A percentile compares a stretch with the other conserved stretches of the same genome.
Conservation (phyloP, 768 basidiomycete species). For the Tulasnella sp. region DNA sequence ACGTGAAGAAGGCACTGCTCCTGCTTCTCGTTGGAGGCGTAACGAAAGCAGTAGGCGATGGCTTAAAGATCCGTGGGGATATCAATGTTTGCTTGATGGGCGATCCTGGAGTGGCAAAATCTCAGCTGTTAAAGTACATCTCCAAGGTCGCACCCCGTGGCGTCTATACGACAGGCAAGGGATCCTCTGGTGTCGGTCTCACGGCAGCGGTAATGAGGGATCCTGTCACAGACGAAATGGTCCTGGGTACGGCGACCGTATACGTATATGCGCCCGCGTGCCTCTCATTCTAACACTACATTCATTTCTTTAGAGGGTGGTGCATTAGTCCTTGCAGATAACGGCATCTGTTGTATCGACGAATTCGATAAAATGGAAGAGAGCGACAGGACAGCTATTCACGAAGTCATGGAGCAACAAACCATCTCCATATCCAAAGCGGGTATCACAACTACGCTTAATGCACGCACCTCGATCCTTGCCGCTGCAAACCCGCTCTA, state of each 20-base stretch:
- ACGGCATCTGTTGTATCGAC: slow-evolving; percentile 98
- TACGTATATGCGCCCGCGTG: too few species aligned
- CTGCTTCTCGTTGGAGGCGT: slow-evolving; percentile 91
- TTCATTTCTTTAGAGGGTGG: slow-evolving; percentile 68
- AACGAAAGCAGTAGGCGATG: slow-evolving; percentile 89
- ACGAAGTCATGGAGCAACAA: slow-evolving; percentile 99
- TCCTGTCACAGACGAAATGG: slow-evolving; percentile 99
- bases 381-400: slow-evolving; percentile 91
- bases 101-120: slow-evolving; percentile 98
- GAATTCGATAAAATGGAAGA: slow-evolving; percentile 99
- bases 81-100: slow-evolving; percentile 98
- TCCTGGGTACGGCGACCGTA: slow-evolving; percentile 87
- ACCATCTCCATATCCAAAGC: slow-evolving; percentile 99
- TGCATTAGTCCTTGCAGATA: slow-evolving; percentile 96
- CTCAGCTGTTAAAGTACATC: slow-evolving; percentile 93
- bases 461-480: slow-evolving; percentile 93
- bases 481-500: slow-evolving; percentile 97
- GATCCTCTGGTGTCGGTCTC: slow-evolving; percentile 95
- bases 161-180: slow-evolving; percentile 96
- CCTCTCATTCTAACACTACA: not conserved
- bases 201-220: slow-evolving; percentile 99
- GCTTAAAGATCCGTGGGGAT: slow-evolving; percentile 98
- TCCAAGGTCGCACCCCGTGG: slow-evolving; percentile 97
- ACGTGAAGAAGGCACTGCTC: slow-evolving; percentile 93
- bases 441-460: slow-evolving; percentile 95